Conservation (phyloP, 2,329 filamentous ascomycete genomes). For the Coleophoma crateriformis region DNA sequence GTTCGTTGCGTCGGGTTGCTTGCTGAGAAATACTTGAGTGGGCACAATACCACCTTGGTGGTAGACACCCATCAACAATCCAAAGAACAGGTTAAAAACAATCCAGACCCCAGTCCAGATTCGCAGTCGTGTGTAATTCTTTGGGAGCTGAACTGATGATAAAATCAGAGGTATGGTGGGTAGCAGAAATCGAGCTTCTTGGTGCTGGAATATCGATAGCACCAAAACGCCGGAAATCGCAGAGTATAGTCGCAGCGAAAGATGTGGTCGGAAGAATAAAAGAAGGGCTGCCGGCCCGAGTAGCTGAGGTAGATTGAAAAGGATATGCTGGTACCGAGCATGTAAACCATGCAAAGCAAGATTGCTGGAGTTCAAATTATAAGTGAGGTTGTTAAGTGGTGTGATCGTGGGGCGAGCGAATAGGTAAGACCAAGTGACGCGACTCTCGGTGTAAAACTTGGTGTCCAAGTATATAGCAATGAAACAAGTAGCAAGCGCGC, state of each 20-base stretch:
- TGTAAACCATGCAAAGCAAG: constrained; percentile 72
- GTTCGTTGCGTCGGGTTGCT: constrained; percentile 58
- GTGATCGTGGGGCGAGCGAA: constrained; percentile 64
- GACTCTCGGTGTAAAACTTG: constrained; percentile 65
- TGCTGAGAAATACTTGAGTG: constrained; percentile 68
- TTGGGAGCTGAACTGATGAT: constrained; percentile 65
- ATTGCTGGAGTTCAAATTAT: constrained; percentile 67
- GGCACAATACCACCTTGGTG: constrained; percentile 77
- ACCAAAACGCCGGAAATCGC: constrained; percentile 66
- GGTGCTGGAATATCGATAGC: constrained; percentile 71
- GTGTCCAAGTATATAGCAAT: constrained; percentile 81
- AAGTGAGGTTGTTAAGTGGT: constrained; percentile 71
- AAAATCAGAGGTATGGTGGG: constrained; percentile 73
- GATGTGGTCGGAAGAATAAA: constrained; percentile 50
- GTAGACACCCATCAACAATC: constrained; percentile 72
- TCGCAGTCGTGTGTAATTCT: constrained; percentile 40
- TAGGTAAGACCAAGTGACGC: constrained; percentile 60
- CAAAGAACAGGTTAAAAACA: constrained; percentile 62
- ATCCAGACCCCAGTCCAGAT: constrained; percentile 60
- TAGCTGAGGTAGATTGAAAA: constrained; percentile 66
- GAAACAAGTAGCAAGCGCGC: constrained; percentile 61
- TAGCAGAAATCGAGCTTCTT: constrained; percentile 74
- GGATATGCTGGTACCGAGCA: constrained; percentile 71
- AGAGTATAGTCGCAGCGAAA: constrained; percentile 62
- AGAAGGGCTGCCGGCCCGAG: constrained; percentile 64